Conservation (phyloP, 306 rosid species). For the Cucurbita pepo region DNA sequence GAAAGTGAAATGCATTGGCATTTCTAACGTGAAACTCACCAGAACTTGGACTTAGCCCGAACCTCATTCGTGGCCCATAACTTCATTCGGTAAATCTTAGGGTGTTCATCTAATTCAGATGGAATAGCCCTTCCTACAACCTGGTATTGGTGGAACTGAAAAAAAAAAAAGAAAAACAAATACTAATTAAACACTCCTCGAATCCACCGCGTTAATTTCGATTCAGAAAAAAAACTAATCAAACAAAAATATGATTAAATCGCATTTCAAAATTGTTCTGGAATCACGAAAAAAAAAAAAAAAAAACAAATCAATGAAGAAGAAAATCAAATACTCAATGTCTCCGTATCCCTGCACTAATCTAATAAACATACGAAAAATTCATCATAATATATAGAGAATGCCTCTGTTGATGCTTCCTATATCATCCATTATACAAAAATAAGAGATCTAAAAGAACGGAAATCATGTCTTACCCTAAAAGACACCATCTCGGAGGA, state of each 20-base stretch:
- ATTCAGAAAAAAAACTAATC: background rate
- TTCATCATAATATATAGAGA: too few relatives aligned
- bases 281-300: background rate
- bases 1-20: background rate
- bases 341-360: background rate
- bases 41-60: slow-evolving; percentile 89
- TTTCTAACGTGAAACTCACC: slow-evolving; percentile 21
- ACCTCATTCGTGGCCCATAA: slow-evolving; percentile 94
- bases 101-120: slow-evolving; percentile 21
- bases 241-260: background rate
- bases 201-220: background rate
- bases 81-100: slow-evolving; percentile 82
- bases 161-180: background rate
- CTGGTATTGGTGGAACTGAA: background rate
- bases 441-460: background rate
- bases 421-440: background rate
- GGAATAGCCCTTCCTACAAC: background rate
- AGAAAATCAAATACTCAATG: background rate
- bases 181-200: background rate
- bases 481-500: slow-evolving; percentile 40
- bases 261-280: background rate
- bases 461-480: slow-evolving; percentile 23
- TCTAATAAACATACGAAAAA: background rate
- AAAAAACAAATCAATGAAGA: background rate
- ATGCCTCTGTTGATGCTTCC: background rate